Base-by-base conservation (phyloP, 2,329 filamentous ascomycete genomes). In the Botrytis cinerea region DNA sequence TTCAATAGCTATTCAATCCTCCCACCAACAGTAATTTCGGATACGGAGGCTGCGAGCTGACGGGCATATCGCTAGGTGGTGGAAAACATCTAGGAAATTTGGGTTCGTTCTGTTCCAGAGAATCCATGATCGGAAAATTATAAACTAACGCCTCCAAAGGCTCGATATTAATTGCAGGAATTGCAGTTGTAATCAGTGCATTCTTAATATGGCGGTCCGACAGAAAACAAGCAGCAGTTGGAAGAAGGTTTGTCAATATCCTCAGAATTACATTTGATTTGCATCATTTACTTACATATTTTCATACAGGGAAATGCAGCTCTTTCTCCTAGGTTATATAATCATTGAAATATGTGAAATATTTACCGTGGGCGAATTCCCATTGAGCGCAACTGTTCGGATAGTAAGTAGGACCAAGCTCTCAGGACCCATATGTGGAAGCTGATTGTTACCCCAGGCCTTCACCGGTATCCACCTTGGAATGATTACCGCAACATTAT, bases 261-360 rank as follows among this genome's bases (percentile, higher is more conserved):
- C 28, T 43, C 22, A 20, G 25, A 4, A 43, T 14, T 22, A 43
- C 20, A 48, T 18, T 71, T 43, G 7, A 25, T 57, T 69, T 22
- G 22, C 14, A 32, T 51, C 71, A 18, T 43, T 48, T 61, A 68
- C 48, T 64, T 74, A 69, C 45, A 38, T 63, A 25, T 64, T 20
- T 73, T 75, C 73, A 7, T 8, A 54, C 80, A 97, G 96, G 83
- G 96, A 99, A 83, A 98, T 99, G 89, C 96, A 99, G 86, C 80
- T 98, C 48, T 98, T 99, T 84, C 88, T 99, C 69, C 75, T 93
- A 60, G 91, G 92, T 69, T 99, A 94, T 82, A 92, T 97, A 73
- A 83, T 98, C 74, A 90, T 98, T 75, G 90, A 93, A 79, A 93
- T 99, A 79, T 98, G 95, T 84, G 96, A 98, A 82, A 97, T 99